Evolutionary conservation across 202 grass and related monocot genomes (phyloP).

Genomic region (Schoenoplectus triqueter): DNA sequence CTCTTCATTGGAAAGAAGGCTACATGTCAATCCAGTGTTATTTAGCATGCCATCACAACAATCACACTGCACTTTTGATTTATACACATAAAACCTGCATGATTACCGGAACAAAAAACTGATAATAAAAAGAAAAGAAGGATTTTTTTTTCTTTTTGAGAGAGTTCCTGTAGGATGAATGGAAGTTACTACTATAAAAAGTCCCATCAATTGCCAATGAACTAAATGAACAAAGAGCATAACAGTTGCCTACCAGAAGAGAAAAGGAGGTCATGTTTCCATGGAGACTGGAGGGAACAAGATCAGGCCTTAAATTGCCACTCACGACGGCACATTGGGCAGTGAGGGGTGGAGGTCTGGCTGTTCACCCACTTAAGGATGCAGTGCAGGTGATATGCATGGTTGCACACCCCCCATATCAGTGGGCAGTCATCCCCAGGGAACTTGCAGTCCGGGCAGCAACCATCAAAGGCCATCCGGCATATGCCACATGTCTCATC

Average conservation of each 20-base stretch:
- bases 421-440: conserved; percentile 83
- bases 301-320: conserved; percentile 90
- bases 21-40: not conserved
- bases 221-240: not conserved
- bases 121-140: not conserved
- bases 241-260: conserved; percentile 5
- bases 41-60: conserved; percentile 8
- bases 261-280: not conserved
- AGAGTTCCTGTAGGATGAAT: not conserved
- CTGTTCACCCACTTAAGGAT: conserved; percentile 94
- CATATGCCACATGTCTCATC: conserved; percentile 92
- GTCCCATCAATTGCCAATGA: not conserved
- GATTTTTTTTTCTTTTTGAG: too few relatives aligned
- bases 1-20: not conserved
- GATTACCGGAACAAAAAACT: not conserved
- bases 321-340: conserved; percentile 88
- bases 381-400: conserved; percentile 82
- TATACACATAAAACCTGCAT: conserved; percentile 1
- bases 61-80: not conserved
- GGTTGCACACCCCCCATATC: conserved; percentile 81
- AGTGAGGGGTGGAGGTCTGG: conserved; percentile 80
- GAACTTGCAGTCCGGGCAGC: conserved; percentile 93
- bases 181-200: not conserved
- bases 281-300: not conserved
- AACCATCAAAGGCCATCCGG: conserved; percentile 83